phyloP scores from a whole-genome alignment of 2,329 filamentous ascomycete genomes.

The Penicillium sp. region DNA sequence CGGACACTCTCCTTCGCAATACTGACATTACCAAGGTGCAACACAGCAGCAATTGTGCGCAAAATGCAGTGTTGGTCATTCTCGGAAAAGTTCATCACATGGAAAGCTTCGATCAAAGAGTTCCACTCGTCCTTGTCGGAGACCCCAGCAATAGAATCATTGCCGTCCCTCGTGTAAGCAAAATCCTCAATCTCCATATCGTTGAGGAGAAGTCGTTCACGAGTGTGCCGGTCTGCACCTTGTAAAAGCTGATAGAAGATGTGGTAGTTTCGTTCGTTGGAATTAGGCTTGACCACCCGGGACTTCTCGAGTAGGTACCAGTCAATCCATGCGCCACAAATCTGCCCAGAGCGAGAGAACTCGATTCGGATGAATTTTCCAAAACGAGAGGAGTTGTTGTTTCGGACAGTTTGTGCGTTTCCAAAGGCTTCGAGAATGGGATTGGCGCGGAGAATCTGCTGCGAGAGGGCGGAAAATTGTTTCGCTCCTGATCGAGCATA shows the following conservation, averaged over 20 bases:
- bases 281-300: constrained; percentile 84
- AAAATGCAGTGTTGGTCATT: constrained; percentile 80
- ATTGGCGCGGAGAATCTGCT: constrained; percentile 93
- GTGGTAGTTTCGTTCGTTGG: constrained; percentile 91
- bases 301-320: constrained; percentile 99
- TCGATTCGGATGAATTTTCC: constrained; percentile 99
- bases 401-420: constrained; percentile 94
- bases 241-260: constrained; percentile 94
- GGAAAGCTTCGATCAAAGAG: constrained; percentile 83
- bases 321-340: constrained; percentile 93
- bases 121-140: constrained; percentile 92
- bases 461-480: constrained; percentile 80
- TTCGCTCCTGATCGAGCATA: constrained; percentile 58
- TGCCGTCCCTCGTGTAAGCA: constrained; percentile 84
- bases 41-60: constrained; percentile 80
- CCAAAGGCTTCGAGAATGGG: constrained; percentile 97
- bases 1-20: constrained; percentile 88
- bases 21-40: constrained; percentile 88
- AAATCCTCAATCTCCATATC: constrained; percentile 80
- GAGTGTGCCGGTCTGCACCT: constrained; percentile 71
- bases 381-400: constrained; percentile 97
- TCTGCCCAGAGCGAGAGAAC: constrained; percentile 82
- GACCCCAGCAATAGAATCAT: constrained; percentile 85
- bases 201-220: constrained; percentile 71
- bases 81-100: constrained; percentile 87